These are phyloP conservation scores for Moniliella sp. DNA, from an alignment of 1,284 basidiomycete genomes.

Conservation along the genomic window DNA sequence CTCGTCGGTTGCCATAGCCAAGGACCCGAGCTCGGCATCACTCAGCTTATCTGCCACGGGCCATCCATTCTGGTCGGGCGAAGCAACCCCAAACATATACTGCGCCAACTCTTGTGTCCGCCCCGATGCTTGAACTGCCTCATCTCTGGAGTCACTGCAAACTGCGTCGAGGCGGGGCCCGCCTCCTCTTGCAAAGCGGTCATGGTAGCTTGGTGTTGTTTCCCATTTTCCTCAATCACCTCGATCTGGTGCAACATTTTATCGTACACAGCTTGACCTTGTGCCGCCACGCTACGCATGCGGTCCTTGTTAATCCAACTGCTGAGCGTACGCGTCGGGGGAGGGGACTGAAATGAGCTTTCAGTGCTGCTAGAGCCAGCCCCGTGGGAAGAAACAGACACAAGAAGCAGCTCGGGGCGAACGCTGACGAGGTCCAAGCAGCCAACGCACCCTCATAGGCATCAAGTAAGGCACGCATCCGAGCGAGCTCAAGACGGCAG, in stretches of 20 bases:
- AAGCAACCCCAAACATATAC: conserved; percentile 11
- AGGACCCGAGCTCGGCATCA: background rate
- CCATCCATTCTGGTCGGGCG: conserved; percentile 19
- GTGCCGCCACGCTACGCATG: background rate
- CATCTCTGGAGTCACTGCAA: conserved; percentile 15
- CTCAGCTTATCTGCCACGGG: conserved; percentile 16
- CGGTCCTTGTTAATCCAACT: background rate
- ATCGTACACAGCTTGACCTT: conserved; percentile 5
- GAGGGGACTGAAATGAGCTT: background rate
- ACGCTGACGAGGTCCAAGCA: conserved; percentile 19
- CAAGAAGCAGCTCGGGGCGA: conserved; percentile 11
- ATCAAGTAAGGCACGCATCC: conserved; percentile 20
- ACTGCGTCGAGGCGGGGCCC: conserved; percentile 9
- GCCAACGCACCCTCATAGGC: conserved; percentile 20
- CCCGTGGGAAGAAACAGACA: no score
- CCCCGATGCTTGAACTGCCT: conserved; percentile 8
- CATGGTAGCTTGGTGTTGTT: conserved; percentile 12
- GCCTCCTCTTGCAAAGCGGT: conserved; percentile 11
- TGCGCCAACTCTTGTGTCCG: conserved; percentile 6
- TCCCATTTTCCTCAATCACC: conserved; percentile 6
- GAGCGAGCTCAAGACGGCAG: conserved; percentile 13
- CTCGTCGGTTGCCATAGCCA: background rate
- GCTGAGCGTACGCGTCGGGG: background rate
- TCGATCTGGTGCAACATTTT: conserved; percentile 11
- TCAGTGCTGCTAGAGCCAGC: no score